phyloP scores from a whole-genome alignment of 768 basidiomycete species.

The Psilocybe sp. region DNA sequence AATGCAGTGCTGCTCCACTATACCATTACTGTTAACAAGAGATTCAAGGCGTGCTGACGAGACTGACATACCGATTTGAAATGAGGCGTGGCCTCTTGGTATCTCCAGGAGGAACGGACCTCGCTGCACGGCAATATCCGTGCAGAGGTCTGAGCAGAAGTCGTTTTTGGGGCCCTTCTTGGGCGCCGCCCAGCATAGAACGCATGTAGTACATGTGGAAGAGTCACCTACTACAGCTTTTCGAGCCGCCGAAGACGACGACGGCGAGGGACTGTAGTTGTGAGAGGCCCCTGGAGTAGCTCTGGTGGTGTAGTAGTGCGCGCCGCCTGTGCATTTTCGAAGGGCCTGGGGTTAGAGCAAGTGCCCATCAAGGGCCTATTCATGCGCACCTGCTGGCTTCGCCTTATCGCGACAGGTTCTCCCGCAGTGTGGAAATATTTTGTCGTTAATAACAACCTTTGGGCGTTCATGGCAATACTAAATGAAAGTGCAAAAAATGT shows the following conservation, averaged over 20 bases:
- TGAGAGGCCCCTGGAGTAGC: too few relatives aligned
- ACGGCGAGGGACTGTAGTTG: too few relatives aligned
- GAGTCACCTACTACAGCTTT: slow-evolving; percentile 4
- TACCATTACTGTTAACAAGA: neutral
- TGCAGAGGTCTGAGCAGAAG: slow-evolving; percentile 18
- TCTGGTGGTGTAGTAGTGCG: too few relatives aligned
- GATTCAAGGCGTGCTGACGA: neutral
- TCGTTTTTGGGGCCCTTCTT: slow-evolving; percentile 2
- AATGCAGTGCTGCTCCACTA: slow-evolving; percentile 6
- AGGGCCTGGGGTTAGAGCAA: too few relatives aligned
- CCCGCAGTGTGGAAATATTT: slow-evolving; percentile 21
- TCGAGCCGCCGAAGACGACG: too few relatives aligned
- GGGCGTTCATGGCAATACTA: slow-evolving; percentile 20
- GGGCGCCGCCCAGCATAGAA: slow-evolving; percentile 19
- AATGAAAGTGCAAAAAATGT: neutral
- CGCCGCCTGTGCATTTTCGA: too few relatives aligned
- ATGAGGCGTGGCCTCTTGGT: slow-evolving; percentile 21
- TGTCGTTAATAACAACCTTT: slow-evolving; percentile 14
- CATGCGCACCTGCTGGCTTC: slow-evolving; percentile 1
- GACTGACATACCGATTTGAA: slow-evolving; percentile 13
- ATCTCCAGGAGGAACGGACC: slow-evolving; percentile 22
- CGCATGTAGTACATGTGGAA: slow-evolving; percentile 17
- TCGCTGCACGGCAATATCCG: neutral
- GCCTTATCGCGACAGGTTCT: slow-evolving; percentile 21
- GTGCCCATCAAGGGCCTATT: too few relatives aligned